phyloP scores from a whole-genome alignment of 306 rosid genomes.

The Ammopiptanthus mongolicus region DNA sequence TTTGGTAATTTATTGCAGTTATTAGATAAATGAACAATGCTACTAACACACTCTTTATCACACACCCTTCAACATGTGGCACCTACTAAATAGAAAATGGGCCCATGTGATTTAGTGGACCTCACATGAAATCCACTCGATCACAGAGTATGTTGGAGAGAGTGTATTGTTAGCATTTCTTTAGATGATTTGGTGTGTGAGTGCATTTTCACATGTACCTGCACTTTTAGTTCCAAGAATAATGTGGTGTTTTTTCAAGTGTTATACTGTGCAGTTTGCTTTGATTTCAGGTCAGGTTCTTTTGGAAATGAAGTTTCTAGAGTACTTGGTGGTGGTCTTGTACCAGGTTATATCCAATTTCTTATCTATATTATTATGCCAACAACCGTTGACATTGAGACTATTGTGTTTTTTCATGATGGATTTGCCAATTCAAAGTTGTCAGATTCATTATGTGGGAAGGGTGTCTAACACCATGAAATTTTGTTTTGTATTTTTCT shows the following conservation, averaged over 20 bases:
- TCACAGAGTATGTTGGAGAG: no score
- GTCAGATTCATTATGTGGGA: background rate
- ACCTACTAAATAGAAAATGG: no score
- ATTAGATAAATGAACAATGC: background rate
- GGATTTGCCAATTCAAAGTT: background rate
- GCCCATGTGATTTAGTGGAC: no score
- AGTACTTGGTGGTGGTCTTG: conserved; percentile 96
- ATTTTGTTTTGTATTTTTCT: background rate
- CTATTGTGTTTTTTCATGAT: background rate
- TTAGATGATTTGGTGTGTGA: background rate
- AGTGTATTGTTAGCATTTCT: no score
- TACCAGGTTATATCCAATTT: conserved; percentile 63
- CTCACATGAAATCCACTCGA: no score
- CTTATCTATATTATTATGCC: background rate
- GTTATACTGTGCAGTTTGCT: conserved; percentile 18
- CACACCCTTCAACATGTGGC: no score
- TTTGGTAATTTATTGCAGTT: background rate
- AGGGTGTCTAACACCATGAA: background rate
- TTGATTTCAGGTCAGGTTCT: conserved; percentile 53
- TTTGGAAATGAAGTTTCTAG: conserved; percentile 77
- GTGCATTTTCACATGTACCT: background rate
- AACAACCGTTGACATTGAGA: background rate
- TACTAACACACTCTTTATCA: no score
- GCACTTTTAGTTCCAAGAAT: background rate
- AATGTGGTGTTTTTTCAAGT: background rate